A percentile compares a stretch with the other conserved stretches of the same genome.
Evolutionary conservation across 768 basidiomycete species (phyloP).

Genomic region (Candolleomyces eurysporus): DNA sequence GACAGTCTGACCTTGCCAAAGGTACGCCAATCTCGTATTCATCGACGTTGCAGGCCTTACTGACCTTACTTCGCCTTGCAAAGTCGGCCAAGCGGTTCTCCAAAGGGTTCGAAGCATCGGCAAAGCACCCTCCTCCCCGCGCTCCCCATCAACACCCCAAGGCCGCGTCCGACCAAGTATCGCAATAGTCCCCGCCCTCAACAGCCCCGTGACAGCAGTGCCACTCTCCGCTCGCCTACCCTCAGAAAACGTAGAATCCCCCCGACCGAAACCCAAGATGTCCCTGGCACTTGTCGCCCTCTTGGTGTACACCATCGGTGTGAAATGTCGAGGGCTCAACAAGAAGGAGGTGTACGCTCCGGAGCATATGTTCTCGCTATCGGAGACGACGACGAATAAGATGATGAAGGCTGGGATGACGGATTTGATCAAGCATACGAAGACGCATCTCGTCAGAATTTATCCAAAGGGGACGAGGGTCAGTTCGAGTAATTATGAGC

Average conservation of each 20-base stretch:
- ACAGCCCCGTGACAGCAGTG: slow-evolving; percentile 3
- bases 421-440: slow-evolving; percentile 89
- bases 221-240: slow-evolving; percentile 7
- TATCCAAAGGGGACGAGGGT: slow-evolving; percentile 88
- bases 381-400: slow-evolving; percentile 80
- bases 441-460: slow-evolving; percentile 79
- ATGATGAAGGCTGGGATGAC: slow-evolving; percentile 61
- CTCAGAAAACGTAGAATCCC: slow-evolving; percentile 11
- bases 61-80: background rate
- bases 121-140: slow-evolving; percentile 7
- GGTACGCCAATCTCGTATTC: slow-evolving; percentile 17
- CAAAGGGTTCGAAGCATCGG: slow-evolving; percentile 17
- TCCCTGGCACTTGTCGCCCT: slow-evolving; percentile 69
- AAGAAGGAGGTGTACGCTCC: slow-evolving; percentile 84
- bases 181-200: background rate
- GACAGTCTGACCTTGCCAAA: slow-evolving; percentile 26
- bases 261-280: slow-evolving; percentile 62
- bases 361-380: slow-evolving; percentile 90
- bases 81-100: slow-evolving; percentile 11
- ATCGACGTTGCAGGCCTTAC: background rate
- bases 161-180: background rate
- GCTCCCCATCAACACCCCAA: background rate
- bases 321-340: slow-evolving; percentile 90
- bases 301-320: slow-evolving; percentile 95
- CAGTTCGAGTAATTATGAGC: slow-evolving; percentile 85